A percentile compares a stretch with the other conserved stretches of the same genome.
Conservation (phyloP, 192 early-diverging fungal species). For the Allomyces macrogynus region DNA sequence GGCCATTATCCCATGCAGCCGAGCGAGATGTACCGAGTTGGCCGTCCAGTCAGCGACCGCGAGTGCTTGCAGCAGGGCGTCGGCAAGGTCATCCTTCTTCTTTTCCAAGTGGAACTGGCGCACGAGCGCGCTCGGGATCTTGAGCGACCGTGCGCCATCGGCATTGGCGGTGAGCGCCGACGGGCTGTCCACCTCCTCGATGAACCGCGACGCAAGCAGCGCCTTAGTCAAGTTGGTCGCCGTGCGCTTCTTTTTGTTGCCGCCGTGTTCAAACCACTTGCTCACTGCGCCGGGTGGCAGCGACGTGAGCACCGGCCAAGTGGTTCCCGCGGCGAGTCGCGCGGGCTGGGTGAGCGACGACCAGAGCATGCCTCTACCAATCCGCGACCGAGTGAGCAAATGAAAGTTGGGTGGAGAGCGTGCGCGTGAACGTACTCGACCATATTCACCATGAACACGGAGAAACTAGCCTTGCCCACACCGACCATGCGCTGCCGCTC, state of each 20-base stretch:
- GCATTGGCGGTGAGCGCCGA: neutral
- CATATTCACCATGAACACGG: neutral
- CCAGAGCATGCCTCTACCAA: neutral
- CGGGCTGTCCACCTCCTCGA: neutral
- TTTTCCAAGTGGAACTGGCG: neutral
- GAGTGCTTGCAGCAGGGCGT: neutral
- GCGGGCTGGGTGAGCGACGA: neutral
- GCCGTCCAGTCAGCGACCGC: neutral
- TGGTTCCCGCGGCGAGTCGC: neutral
- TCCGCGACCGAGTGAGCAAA: no score
- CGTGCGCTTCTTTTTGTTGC: neutral
- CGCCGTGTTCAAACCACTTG: neutral
- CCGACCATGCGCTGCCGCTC: neutral
- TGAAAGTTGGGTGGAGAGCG: no score
- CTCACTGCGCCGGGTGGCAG: neutral
- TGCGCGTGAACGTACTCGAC: neutral
- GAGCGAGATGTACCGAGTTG: neutral
- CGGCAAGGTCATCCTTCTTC: neutral
- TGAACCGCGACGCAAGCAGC: neutral
- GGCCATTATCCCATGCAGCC: neutral
- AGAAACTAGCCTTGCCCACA: neutral
- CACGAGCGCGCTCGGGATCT: neutral
- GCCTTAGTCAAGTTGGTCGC: neutral
- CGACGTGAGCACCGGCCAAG: neutral
- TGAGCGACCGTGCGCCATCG: neutral